phyloP scores from a whole-genome alignment of 2,329 filamentous ascomycete genomes.

The Coniochaeta hoffmannii region DNA sequence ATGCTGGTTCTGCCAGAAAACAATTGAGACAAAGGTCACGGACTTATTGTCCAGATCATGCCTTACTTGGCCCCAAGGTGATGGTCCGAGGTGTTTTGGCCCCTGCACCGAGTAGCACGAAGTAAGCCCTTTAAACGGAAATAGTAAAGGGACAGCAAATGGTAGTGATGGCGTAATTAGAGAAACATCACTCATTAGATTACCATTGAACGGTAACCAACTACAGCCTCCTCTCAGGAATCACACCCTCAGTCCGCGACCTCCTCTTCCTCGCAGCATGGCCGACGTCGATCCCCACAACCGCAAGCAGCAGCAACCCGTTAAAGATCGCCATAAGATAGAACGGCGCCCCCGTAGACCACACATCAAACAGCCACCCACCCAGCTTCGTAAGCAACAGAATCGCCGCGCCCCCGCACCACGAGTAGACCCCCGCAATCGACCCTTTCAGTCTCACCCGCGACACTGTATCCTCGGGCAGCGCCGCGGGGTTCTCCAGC shows the following conservation, averaged over 20 bases:
- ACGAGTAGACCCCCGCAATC: conserved; percentile 88
- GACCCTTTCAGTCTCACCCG: conserved; percentile 73
- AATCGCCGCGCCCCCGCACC: conserved; percentile 85
- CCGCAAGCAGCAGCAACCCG: conserved; percentile 55
- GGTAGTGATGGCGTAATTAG: too few species aligned
- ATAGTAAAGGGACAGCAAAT: too few species aligned
- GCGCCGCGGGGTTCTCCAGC: conserved; percentile 19
- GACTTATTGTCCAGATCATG: not conserved
- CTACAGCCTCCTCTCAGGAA: not conserved
- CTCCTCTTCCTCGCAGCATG: conserved; percentile 17
- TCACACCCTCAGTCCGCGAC: not conserved
- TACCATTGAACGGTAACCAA: too few species aligned
- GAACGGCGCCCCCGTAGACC: conserved; percentile 73
- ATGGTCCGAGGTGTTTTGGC: too few species aligned
- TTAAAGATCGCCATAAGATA: conserved; percentile 94
- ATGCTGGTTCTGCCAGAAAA: not conserved
- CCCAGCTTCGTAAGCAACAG: conserved; percentile 86
- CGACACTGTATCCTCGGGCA: conserved; percentile 26
- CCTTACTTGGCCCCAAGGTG: too few species aligned
- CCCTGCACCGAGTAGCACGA: too few species aligned
- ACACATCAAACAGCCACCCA: conserved; percentile 73
- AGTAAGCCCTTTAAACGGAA: too few species aligned
- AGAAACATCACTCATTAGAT: not conserved
- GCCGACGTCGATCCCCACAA: conserved; percentile 41
- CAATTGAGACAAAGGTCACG: not conserved